phyloP scores from a whole-genome alignment of 1,139 yeast species.

The Nakaseomyces delphensis region DNA sequence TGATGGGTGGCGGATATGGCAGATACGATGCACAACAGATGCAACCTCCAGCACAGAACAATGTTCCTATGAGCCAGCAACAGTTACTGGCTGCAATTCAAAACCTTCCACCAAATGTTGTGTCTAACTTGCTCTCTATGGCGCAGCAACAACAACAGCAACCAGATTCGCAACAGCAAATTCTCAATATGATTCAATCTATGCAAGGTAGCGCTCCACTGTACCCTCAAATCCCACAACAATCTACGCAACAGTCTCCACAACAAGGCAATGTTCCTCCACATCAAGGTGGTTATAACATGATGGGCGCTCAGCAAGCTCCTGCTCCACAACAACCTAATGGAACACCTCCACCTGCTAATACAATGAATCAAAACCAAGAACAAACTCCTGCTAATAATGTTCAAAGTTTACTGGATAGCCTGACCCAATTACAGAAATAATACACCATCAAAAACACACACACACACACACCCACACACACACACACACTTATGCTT shows the following conservation, averaged over 20 bases:
- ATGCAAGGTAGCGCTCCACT: slow-evolving; percentile 18
- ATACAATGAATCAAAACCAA: slow-evolving; percentile 12
- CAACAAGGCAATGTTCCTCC: slow-evolving; percentile 4
- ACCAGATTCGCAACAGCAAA: slow-evolving; percentile 24
- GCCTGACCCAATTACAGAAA: slow-evolving; percentile 32
- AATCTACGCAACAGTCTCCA: slow-evolving; percentile 14
- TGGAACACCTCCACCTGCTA: slow-evolving; percentile 17
- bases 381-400: slow-evolving; percentile 24
- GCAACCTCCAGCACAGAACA: slow-evolving; percentile 15
- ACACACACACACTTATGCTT: too few relatives aligned
- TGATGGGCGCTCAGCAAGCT: slow-evolving; percentile 11
- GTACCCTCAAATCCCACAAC: slow-evolving; percentile 7
- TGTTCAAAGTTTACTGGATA: slow-evolving; percentile 33
- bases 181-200: slow-evolving; percentile 26
- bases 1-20: slow-evolving; percentile 13
- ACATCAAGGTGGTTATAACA: slow-evolving; percentile 6
- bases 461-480: too few relatives aligned
- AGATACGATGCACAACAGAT: slow-evolving; percentile 28
- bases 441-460: too few relatives aligned
- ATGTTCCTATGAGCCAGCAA: slow-evolving; percentile 28
- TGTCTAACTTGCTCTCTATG: slow-evolving; percentile 41
- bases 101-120: slow-evolving; percentile 43
- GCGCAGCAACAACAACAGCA: slow-evolving; percentile 34
- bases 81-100: slow-evolving; percentile 36
- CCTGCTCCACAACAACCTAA: slow-evolving; percentile 11